Evolutionary conservation across 768 basidiomycete species (phyloP).

Genomic region (Gyrodon lividus): DNA sequence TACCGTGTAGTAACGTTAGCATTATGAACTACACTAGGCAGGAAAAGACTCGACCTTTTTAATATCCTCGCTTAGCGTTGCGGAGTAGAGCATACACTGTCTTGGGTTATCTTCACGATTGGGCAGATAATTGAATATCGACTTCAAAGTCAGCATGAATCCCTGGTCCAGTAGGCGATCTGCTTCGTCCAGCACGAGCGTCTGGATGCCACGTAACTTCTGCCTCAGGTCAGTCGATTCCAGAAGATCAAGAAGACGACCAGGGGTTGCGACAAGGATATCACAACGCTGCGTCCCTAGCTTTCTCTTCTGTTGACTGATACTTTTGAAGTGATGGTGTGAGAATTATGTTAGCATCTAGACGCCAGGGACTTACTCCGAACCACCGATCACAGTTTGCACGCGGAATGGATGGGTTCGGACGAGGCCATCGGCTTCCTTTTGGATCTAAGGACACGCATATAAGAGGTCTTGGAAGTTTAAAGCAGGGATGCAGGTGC

Average conservation of each 20-base stretch:
- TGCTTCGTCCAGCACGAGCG: conserved; percentile 69
- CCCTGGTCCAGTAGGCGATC: conserved; percentile 75
- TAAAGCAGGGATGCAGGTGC: conserved; percentile 21
- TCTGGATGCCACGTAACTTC: conserved; percentile 39
- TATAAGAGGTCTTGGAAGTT: background rate
- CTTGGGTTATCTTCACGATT: conserved; percentile 49
- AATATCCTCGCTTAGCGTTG: conserved; percentile 72
- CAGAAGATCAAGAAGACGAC: conserved; percentile 71
- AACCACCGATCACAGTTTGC: conserved; percentile 55
- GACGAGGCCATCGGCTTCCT: conserved; percentile 54
- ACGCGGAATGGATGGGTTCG: conserved; percentile 42
- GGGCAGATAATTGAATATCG: conserved; percentile 49
- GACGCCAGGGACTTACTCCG: conserved; percentile 35
- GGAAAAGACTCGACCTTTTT: conserved; percentile 38
- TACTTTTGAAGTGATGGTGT: conserved; percentile 14
- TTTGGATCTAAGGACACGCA: conserved; percentile 50
- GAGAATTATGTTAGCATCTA: background rate
- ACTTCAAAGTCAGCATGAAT: conserved; percentile 66
- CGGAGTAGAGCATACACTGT: conserved; percentile 70
- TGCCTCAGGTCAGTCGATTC: conserved; percentile 41
- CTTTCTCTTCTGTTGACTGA: conserved; percentile 24
- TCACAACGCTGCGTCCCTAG: conserved; percentile 37
- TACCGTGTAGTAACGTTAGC: background rate
- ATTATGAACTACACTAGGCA: no score
- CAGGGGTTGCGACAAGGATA: conserved; percentile 73